phyloP scores from a whole-genome alignment of 2,329 filamentous ascomycete genomes.

The Macrophomina tecta region DNA sequence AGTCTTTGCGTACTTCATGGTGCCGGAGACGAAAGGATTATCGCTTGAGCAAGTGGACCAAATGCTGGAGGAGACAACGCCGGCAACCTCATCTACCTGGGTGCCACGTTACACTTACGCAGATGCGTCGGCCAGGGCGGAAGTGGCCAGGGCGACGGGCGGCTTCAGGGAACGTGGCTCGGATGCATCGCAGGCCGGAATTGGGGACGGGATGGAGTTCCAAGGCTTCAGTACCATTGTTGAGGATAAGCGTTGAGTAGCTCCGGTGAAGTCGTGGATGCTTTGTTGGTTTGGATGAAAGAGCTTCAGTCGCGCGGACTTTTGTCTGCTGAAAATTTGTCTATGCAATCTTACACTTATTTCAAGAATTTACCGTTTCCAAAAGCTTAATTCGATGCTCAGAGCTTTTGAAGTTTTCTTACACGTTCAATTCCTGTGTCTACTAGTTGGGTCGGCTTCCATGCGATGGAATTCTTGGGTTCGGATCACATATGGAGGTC shows the following conservation, averaged over 20 bases:
- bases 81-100: neutral
- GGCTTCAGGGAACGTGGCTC: neutral
- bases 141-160: neutral
- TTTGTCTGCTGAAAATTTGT: neutral
- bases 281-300: neutral
- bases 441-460: no score
- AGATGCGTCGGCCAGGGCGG: neutral
- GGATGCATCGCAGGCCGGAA: neutral
- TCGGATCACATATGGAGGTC: no score
- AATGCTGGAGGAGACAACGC: conserved; percentile 58
- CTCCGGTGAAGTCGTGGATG: neutral
- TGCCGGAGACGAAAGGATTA: conserved; percentile 88
- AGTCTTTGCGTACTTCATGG: conserved; percentile 72
- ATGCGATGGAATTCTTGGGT: no score
- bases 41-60: conserved; percentile 83
- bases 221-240: neutral
- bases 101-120: neutral
- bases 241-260: neutral
- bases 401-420: no score
- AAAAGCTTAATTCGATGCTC: no score
- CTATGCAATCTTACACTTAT: neutral
- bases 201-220: neutral
- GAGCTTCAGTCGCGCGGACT: neutral
- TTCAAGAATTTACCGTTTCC: neutral
- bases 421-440: no score